These are phyloP conservation scores for Juglanconis oblonga DNA, from an alignment of 2,329 filamentous ascomycete genomes.

Conservation along the genomic window DNA sequence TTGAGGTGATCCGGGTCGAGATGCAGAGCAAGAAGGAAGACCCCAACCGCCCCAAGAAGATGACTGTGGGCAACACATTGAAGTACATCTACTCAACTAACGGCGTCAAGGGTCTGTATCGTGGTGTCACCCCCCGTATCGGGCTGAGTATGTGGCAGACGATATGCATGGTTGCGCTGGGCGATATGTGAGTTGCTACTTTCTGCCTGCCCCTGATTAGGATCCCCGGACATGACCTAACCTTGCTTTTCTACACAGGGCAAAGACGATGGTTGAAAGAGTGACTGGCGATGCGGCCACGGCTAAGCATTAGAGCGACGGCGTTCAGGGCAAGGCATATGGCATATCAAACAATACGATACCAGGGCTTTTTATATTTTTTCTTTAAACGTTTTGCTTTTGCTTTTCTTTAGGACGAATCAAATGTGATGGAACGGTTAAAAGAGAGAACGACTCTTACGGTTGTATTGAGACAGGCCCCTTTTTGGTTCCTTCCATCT, in stretches of 20 bases:
- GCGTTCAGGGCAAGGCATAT: constrained; percentile 26
- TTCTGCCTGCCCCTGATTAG: constrained; percentile 12
- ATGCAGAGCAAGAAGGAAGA: constrained; percentile 99
- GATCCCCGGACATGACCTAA: background rate
- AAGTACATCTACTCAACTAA: constrained; percentile 89
- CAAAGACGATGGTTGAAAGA: constrained; percentile 65
- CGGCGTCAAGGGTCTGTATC: constrained; percentile 89
- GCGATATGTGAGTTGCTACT: constrained; percentile 78
- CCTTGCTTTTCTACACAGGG: constrained; percentile 40
- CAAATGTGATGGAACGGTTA: background rate
- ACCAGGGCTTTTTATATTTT: background rate
- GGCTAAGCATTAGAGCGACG: constrained; percentile 61
- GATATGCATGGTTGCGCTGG: constrained; percentile 98
- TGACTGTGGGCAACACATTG: constrained; percentile 87
- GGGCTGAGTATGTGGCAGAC: constrained; percentile 98
- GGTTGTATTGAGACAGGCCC: too few relatives aligned
- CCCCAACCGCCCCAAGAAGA: constrained; percentile 97
- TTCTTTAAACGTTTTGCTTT: background rate
- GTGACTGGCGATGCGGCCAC: constrained; percentile 62
- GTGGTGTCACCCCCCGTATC: constrained; percentile 90
- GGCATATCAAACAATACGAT: background rate
- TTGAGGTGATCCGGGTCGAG: constrained; percentile 98
- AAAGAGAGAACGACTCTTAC: background rate
- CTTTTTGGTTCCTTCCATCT: too few relatives aligned
- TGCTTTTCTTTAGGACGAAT: background rate